Evolutionary conservation across 441 rosid species (phyloP), one percentile per base, ranked within the genome.

Genomic region (Gossypium gossypioides): DNA sequence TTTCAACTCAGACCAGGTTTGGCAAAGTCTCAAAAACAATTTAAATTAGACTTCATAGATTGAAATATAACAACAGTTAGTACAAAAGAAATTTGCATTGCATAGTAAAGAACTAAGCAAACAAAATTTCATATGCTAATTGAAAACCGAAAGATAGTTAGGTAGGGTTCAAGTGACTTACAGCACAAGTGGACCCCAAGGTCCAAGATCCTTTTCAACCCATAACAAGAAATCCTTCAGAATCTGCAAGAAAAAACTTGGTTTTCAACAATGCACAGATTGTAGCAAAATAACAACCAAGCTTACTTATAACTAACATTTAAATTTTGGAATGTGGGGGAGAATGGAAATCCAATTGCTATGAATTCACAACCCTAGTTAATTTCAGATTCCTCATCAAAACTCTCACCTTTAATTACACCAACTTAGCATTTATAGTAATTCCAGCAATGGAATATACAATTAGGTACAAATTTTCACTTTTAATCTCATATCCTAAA

Each of bases 111-210:
- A 56, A 56, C 6, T n/a, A 44, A 22, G 70, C 52, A 66, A 66
- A 24, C 10, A 61, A 32, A 32, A 24, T 22, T 22, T 1, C 7
- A 72, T 10, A 19, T 32, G 32, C 34, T 29, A 6, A 63, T 7
- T 32, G 29, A 21, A 58, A 71, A 59, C 5, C 10, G 46, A 10
- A 21, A 12, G n/a, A 44, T 16, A 55, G 29, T 12, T 21, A 57
- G 74, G 59, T 25, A 18, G 19, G 59, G 16, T 22, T 73, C 16
- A 21, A 29, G 77, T 34, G 40, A 86, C 97, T 91, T 85, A 95
- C 99, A 95, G 72, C 21, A 83, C 97, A 48, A 92, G 84, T 13
- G 99, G 98, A 77, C 99, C 98, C 98, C 98, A 95, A 71, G 92
- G 88, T 48, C 99, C 99, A 65, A 95, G 92, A 79, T 95, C 98